A percentile compares a stretch with the other conserved stretches of the same genome.
Evolutionary conservation across 1,139 yeast species (phyloP).

Genomic region (Groenewaldozyma auringiensis): DNA sequence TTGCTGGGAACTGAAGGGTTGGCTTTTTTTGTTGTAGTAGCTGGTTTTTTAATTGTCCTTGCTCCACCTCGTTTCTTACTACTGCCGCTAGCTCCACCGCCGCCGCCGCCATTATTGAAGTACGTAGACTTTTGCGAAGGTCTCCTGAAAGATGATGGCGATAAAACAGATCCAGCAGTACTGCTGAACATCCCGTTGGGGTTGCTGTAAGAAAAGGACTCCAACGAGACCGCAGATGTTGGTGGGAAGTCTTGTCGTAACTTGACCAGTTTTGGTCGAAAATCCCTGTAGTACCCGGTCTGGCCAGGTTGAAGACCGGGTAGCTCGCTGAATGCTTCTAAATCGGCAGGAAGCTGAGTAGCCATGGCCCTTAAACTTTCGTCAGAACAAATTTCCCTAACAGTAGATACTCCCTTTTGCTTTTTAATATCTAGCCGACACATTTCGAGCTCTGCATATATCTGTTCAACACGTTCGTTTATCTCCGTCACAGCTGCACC

Average conservation of each 20-base stretch:
- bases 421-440: slow-evolving; percentile 10
- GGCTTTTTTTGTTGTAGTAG: background rate
- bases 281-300: slow-evolving; percentile 11
- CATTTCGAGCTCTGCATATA: slow-evolving; percentile 15
- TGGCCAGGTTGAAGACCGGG: slow-evolving; percentile 14
- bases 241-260: slow-evolving; percentile 2
- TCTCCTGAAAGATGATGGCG: background rate
- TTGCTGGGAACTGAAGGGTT: background rate
- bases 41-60: background rate
- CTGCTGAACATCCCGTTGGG: background rate
- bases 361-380: slow-evolving; percentile 16
- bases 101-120: background rate
- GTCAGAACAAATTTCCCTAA: slow-evolving; percentile 16
- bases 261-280: slow-evolving; percentile 12
- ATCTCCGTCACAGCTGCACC: background rate
- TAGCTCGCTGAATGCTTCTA: slow-evolving; percentile 7
- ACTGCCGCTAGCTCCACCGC: background rate
- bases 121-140: background rate
- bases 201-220: background rate
- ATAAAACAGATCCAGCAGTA: background rate
- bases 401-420: slow-evolving; percentile 5
- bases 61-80: background rate
- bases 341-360: slow-evolving; percentile 8
- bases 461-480: slow-evolving; percentile 8
- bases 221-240: background rate